Base-by-base conservation (phyloP, 805 yeast species). In the Jamesozyma gamospora region DNA sequence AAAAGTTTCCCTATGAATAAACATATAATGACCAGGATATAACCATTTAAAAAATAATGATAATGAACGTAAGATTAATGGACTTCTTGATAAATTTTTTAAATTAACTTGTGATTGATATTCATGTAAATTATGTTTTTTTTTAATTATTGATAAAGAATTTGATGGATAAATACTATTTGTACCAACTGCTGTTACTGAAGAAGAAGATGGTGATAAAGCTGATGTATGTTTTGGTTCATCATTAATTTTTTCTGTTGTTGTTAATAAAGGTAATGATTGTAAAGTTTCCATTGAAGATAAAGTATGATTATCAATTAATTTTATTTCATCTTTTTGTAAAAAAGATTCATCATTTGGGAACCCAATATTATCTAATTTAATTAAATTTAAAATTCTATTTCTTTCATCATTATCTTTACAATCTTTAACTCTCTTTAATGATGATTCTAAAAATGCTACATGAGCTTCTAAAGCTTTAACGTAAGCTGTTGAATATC, bases 21-120 rank as follows among this genome's bases (percentile, higher is more conserved):
- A 75, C 66, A 70, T 69, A 48, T 72, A 72, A 46, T 73, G 70
- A 50, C 74, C 79, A 4, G 81, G 81, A 42, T 76, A 76, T 47
- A 71, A 70, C 78, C 79, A 74, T 24, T 68, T 69, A 54, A 76
- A 76, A 53, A 75, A 46, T 13, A 48, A 37, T 1, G 60, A 55
- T 15, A 56, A 40, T 4, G 58, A 53, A 15, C 47, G 43, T 11
- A 55, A 34, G 11, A 55, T 48, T 13, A 50, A 30, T n/a, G 58
- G 54, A 18, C 51, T 45, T 19, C 52, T 35, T 13, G 59, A 49
- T 28, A 54, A 35, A 32, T 43, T 50, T 32, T 44, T 45, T 34
- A 51, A 34, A 28, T 41, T 50, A 10, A 41, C 44, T 31, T 47
- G 45, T 19, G 28, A 30, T 35, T 40, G 46, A n/a, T 16, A 28